Evolutionary conservation across 441 rosid genomes (phyloP).

Genomic region (Lepidium campestre): DNA sequence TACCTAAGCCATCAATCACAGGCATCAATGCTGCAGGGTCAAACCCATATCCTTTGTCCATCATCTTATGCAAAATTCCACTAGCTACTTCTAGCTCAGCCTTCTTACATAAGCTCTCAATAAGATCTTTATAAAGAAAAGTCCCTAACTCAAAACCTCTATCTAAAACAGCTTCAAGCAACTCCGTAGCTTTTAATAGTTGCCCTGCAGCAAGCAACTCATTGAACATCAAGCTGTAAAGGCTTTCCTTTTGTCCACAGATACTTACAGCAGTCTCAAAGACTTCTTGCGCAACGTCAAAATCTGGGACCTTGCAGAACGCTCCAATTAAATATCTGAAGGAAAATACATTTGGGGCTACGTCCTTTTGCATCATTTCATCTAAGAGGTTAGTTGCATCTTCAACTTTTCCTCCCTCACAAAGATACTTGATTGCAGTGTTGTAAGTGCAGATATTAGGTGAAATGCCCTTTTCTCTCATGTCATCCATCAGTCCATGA

Average conservation of each 20-base stretch:
- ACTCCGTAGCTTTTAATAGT: constrained; percentile 52
- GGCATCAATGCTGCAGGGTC: constrained; percentile 91
- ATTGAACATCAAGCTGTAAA: constrained; percentile 75
- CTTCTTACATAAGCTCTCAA: constrained; percentile 64
- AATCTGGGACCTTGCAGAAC: constrained; percentile 63
- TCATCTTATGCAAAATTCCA: constrained; percentile 55
- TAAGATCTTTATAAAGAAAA: constrained; percentile 65
- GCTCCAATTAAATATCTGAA: constrained; percentile 71
- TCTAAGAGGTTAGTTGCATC: constrained; percentile 72
- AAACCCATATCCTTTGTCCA: constrained; percentile 59
- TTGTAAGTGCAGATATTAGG: constrained; percentile 81
- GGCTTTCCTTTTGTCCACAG: constrained; percentile 79
- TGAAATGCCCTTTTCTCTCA: constrained; percentile 78
- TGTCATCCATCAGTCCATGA: constrained; percentile 87
- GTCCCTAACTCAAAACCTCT: constrained; percentile 56
- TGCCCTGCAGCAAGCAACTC: constrained; percentile 66
- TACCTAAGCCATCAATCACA: constrained; percentile 73
- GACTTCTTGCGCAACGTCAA: constrained; percentile 59
- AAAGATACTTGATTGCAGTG: constrained; percentile 66
- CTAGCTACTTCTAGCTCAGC: constrained; percentile 60
- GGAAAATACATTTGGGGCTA: constrained; percentile 61
- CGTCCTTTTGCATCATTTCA: constrained; percentile 80
- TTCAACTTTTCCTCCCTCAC: constrained; percentile 69
- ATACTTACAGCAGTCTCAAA: constrained; percentile 69
- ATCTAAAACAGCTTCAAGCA: constrained; percentile 67